These are phyloP conservation scores for Fusarium brevicatenulatum DNA, from an alignment of 2,329 filamentous ascomycete genomes.

Conservation along the genomic window DNA sequence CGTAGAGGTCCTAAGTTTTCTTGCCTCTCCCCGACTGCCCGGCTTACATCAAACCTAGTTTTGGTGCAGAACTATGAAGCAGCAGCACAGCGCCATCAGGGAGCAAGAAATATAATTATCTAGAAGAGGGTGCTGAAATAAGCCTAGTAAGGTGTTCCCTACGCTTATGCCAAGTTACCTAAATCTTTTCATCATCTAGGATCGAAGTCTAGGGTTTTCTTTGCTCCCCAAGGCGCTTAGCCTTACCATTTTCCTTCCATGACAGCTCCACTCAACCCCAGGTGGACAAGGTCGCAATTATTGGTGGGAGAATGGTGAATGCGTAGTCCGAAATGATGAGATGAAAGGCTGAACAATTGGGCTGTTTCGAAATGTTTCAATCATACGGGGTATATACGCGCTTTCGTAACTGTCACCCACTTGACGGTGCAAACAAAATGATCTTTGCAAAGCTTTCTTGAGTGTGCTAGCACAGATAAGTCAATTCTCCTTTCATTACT, in stretches of 20 bases:
- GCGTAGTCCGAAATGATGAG: background rate
- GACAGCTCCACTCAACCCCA: background rate
- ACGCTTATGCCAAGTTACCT: background rate
- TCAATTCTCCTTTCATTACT: background rate
- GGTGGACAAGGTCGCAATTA: background rate
- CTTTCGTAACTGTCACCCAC: background rate
- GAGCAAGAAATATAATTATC: background rate
- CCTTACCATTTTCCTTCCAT: background rate
- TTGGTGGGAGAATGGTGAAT: background rate
- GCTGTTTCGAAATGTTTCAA: background rate
- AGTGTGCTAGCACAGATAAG: background rate
- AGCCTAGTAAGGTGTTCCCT: background rate
- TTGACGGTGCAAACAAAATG: background rate
- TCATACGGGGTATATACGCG: background rate
- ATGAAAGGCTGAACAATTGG: background rate
- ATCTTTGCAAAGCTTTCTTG: background rate
- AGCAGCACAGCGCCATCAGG: background rate
- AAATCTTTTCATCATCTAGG: background rate
- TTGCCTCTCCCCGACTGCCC: background rate
- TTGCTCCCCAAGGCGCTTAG: background rate
- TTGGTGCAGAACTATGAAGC: background rate
- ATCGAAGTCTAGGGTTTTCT: too few relatives aligned
- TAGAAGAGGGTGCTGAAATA: background rate
- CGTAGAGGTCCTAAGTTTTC: background rate
- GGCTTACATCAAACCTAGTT: background rate